Evolutionary conservation across 768 basidiomycete genomes (phyloP).

Genomic region (Kwoniella sp.): DNA sequence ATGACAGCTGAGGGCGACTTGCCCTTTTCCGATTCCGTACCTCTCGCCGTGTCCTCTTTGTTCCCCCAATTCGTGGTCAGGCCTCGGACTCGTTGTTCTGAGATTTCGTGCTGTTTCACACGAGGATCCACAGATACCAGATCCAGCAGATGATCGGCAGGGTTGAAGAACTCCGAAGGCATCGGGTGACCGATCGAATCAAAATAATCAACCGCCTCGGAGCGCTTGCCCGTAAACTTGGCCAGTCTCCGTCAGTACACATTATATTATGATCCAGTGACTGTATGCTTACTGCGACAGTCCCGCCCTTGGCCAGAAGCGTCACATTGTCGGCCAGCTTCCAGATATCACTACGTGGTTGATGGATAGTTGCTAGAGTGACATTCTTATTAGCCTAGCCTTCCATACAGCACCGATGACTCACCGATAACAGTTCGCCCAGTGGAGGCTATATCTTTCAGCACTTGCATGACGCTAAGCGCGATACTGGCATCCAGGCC

Average conservation of each 20-base stretch:
- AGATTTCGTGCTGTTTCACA: conserved; percentile 19
- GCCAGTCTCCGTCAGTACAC: background rate
- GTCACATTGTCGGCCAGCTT: conserved; percentile 48
- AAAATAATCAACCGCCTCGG: conserved; percentile 50
- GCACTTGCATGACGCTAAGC: conserved; percentile 54
- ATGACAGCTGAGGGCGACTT: conserved; percentile 5
- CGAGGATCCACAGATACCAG: conserved; percentile 53
- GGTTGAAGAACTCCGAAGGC: conserved; percentile 53
- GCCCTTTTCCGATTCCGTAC: conserved; percentile 18
- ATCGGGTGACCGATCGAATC: conserved; percentile 47
- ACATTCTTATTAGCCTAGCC: background rate
- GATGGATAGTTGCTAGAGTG: conserved; percentile 48
- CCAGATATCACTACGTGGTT: conserved; percentile 52
- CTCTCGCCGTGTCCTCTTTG: background rate
- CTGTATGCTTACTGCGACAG: conserved; percentile 34
- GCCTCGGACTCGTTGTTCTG: conserved; percentile 20
- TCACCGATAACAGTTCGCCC: conserved; percentile 53
- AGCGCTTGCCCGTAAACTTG: conserved; percentile 40
- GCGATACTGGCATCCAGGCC: conserved; percentile 56
- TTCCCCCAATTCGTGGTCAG: conserved; percentile 25
- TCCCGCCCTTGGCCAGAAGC: conserved; percentile 48
- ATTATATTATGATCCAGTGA: background rate
- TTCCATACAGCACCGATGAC: background rate
- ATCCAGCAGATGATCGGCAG: conserved; percentile 62
- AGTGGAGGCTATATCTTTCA: conserved; percentile 52